A percentile compares a stretch with the other conserved stretches of the same genome.
Evolutionary conservation across 2,329 filamentous ascomycete species (phyloP).

Genomic region (Chaetoscypha palmicola): DNA sequence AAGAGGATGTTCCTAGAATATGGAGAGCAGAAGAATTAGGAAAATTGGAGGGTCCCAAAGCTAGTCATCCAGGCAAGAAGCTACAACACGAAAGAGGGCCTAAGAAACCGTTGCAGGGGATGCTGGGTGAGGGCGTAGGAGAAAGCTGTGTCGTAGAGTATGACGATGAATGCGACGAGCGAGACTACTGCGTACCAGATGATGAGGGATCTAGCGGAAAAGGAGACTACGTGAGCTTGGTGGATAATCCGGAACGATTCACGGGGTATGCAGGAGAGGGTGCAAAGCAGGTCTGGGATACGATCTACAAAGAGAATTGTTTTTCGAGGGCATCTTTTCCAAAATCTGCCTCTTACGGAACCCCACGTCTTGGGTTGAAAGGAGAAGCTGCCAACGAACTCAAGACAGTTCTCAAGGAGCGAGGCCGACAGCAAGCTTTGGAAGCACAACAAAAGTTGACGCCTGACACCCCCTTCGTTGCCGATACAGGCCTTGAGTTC

Average conservation of each 20-base stretch:
- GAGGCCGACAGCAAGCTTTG: constrained; percentile 53
- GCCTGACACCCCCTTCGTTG: constrained; percentile 49
- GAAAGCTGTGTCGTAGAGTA: constrained; percentile 97
- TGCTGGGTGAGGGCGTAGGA: constrained; percentile 76
- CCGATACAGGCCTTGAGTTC: constrained; percentile 61
- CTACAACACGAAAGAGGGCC: constrained; percentile 62
- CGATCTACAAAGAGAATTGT: constrained; percentile 96
- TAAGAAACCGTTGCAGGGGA: constrained; percentile 69
- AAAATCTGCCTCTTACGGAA: constrained; percentile 48
- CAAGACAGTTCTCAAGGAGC: constrained; percentile 52
- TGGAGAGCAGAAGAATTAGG: constrained; percentile 91
- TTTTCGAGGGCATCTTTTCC: constrained; percentile 67
- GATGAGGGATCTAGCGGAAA: constrained; percentile 82
- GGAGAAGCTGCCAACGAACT: constrained; percentile 52
- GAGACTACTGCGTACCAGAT: constrained; percentile 94
- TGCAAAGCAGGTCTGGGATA: constrained; percentile 87
- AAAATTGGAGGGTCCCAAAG: constrained; percentile 84
- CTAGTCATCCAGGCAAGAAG: constrained; percentile 75
- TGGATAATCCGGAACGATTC: constrained; percentile 91
- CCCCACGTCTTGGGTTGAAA: constrained; percentile 25
- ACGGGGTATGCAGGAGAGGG: constrained; percentile 86
- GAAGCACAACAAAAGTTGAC: constrained; percentile 50
- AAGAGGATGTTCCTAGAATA: constrained; percentile 84
- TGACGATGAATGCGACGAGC: constrained; percentile 92
- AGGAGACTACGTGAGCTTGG: constrained; percentile 91